Base-by-base conservation (phyloP, 495 filamentous ascomycete genomes). In the Penicillium roqueforti region DNA sequence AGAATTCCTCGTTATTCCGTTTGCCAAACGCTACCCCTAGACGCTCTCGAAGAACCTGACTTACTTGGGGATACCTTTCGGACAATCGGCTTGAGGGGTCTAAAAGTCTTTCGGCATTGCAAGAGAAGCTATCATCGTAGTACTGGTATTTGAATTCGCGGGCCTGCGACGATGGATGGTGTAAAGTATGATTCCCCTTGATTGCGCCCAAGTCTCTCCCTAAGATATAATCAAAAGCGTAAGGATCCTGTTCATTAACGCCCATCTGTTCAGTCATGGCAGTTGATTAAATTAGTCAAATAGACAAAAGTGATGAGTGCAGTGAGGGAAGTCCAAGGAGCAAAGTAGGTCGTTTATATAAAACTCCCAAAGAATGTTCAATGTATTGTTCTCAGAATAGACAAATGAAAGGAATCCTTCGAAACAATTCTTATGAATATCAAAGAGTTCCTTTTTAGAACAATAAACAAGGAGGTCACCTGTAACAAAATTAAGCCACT, bases 1-100 rank as follows among this genome's bases (percentile, higher is more conserved):
- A 66, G 37, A 63, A 47, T 1, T 47, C 31, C 4, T 46, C 31
- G 13, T 54, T n/a, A 2, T 55, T 34, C 26, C 60, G 40, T 7
- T 14, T 18, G 16, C 31, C 22, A 14, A 55, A 47, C 3, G 55
- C 60, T 16, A 13, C 14, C 11, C 53, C 45, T 14, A 66, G 9
- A 3, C 60, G 48, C 11, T 18, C 20, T 36, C 36, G 41, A 13
- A 63, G 25, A 16, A 37, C 28, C 1, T 54, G 48, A 43, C 57
- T 49, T 28, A 63, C 42, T 47, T 58, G 41, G 10, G 55, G 57
- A 32, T 63, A 42, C 20, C 44, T 25, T 23, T 32, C n/a, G 5
- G 57, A 51, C 11, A 63, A 16, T 36, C 2, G n/a, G 7, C 7
- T 47, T 16, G 47, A 36, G 14, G 32, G 32, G n/a, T 52, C 28